phyloP scores from a whole-genome alignment of 1,139 yeast species.

The Suhomyces coccinellae region DNA sequence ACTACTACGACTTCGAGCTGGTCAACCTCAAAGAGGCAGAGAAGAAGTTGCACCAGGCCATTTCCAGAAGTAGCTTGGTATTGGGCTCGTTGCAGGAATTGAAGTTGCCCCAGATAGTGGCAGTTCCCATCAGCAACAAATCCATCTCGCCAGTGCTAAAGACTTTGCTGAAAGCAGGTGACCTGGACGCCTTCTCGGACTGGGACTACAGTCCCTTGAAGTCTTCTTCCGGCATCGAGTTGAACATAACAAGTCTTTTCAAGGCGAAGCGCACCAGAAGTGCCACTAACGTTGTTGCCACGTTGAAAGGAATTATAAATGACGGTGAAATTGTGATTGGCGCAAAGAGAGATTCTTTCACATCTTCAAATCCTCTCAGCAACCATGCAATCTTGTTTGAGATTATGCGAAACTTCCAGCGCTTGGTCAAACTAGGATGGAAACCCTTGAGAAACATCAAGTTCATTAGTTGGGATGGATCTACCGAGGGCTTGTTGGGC shows the following conservation, averaged over 20 bases:
- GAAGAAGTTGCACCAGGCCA: constrained; percentile 16
- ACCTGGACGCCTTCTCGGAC: constrained; percentile 17
- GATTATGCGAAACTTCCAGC: constrained; percentile 39
- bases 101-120: constrained; percentile 26
- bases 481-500: constrained; percentile 37
- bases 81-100: constrained; percentile 13
- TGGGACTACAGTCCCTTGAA: constrained; percentile 33
- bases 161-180: constrained; percentile 19
- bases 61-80: constrained; percentile 26
- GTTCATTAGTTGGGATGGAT: constrained; percentile 48
- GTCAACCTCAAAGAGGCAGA: constrained; percentile 13
- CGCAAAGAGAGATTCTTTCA: constrained; percentile 42
- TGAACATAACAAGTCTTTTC: constrained; percentile 25
- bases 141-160: constrained; percentile 35
- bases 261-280: constrained; percentile 15
- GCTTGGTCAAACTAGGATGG: constrained; percentile 41
- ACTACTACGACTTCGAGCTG: constrained; percentile 23
- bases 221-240: constrained; percentile 14
- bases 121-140: constrained; percentile 38
- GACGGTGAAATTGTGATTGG: constrained; percentile 48
- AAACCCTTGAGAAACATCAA: constrained; percentile 44
- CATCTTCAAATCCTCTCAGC: constrained; percentile 40
- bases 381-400: constrained; percentile 45
- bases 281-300: constrained; percentile 37
- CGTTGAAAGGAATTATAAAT: constrained; percentile 39